Evolutionary conservation across 768 basidiomycete species (phyloP).

Genomic region (Russula brevipes): DNA sequence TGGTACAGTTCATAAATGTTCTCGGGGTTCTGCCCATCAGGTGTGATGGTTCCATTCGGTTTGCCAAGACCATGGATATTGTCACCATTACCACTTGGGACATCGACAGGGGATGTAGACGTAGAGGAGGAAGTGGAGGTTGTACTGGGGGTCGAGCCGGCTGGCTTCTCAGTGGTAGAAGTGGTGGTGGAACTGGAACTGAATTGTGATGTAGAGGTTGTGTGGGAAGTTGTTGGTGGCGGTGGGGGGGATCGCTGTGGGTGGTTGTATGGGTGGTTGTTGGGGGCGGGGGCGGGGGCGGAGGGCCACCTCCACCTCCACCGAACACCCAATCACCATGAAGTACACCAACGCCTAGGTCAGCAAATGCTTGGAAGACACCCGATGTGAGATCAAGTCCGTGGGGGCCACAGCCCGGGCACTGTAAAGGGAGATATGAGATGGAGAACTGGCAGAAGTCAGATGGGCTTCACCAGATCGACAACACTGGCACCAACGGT

Average conservation of each 20-base stretch:
- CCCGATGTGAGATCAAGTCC: conserved; percentile 45
- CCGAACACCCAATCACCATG: conserved; percentile 39
- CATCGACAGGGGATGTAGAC: neutral
- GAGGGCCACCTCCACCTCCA: neutral
- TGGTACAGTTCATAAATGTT: neutral
- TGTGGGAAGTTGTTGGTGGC: neutral
- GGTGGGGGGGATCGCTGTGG: neutral
- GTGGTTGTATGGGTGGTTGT: neutral
- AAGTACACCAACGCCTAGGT: conserved; percentile 33
- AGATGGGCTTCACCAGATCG: conserved; percentile 47
- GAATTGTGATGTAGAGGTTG: neutral
- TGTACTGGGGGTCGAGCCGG: neutral
- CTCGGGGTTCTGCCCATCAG: neutral
- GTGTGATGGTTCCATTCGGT: neutral
- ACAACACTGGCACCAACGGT: conserved; percentile 51
- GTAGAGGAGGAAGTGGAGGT: neutral
- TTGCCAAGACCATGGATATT: conserved; percentile 1
- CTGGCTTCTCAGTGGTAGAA: neutral
- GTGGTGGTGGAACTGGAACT: conserved; percentile 3
- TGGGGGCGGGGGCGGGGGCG: neutral
- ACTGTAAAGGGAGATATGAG: conserved; percentile 30
- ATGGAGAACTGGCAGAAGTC: no score
- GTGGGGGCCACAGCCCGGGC: conserved; percentile 36
- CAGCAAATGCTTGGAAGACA: conserved; percentile 43
- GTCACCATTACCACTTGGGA: neutral